Conservation (phyloP, 805 yeast species). For the Candida sithepensis region DNA sequence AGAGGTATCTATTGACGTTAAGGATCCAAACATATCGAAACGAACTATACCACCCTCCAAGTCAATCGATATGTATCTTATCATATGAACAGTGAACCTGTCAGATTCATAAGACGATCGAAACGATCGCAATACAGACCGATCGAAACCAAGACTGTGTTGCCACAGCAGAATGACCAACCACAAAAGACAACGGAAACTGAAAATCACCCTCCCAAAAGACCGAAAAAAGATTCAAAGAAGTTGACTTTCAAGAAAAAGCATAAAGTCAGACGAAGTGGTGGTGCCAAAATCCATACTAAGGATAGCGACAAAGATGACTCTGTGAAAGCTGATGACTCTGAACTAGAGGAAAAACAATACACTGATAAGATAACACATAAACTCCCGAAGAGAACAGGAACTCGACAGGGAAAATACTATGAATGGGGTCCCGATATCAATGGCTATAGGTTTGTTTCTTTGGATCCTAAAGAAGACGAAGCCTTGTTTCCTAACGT, state of each 20-base stretch:
- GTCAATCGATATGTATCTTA: not conserved
- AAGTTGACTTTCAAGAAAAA: not conserved
- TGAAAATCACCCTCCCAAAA: not conserved
- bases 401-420: not conserved
- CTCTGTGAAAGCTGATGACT: not conserved
- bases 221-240: not conserved
- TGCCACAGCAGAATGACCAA: no score
- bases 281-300: no score
- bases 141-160: no score
- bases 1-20: no score
- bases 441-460: conserved; percentile 43
- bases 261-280: not conserved
- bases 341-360: not conserved
- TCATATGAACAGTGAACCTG: not conserved
- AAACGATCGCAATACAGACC: not conserved
- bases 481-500: conserved; percentile 3
- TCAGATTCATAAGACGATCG: not conserved
- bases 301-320: not conserved
- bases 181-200: no score
- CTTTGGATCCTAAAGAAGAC: conserved; percentile 21
- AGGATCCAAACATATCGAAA: no score
- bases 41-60: not conserved
- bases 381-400: not conserved
- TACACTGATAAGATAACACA: not conserved
- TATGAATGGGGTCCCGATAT: conserved; percentile 35